These are phyloP conservation scores for Aphanomyces astaci DNA, from an alignment of 352 stramenopile genomes.

Conservation along the genomic window DNA sequence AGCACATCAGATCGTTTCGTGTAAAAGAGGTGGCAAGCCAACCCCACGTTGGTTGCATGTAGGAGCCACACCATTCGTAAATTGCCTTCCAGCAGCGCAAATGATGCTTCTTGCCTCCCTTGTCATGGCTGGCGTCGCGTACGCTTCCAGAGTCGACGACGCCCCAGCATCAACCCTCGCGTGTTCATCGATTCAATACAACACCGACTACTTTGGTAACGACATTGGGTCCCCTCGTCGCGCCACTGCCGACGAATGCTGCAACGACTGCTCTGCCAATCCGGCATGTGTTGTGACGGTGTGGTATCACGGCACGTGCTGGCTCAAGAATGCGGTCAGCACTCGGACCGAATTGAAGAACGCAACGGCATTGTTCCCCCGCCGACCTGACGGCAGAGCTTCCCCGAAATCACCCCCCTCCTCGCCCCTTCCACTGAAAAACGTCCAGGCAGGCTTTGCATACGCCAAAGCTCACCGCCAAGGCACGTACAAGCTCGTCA, in stretches of 20 bases:
- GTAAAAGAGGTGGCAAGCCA: too few relatives aligned
- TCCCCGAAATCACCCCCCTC: background rate
- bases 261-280: constrained; percentile 6
- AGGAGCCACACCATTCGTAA: too few relatives aligned
- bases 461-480: background rate
- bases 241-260: background rate
- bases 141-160: too few relatives aligned
- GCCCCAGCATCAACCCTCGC: background rate
- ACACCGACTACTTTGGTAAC: constrained; percentile 18
- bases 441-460: constrained; percentile 3
- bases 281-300: constrained; percentile 18
- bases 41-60: too few relatives aligned
- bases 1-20: too few relatives aligned
- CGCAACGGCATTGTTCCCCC: background rate
- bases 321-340: constrained; percentile 15
- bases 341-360: background rate
- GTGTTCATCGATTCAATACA: background rate
- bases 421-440: background rate
- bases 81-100: too few relatives aligned
- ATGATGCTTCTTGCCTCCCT: background rate
- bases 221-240: background rate
- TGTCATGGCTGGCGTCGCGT: background rate
- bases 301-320: constrained; percentile 3
- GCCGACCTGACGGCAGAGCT: background rate
- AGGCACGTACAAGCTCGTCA: constrained; percentile 63